Percentiles rank a stretch among this genome's conserved stretches.
Conservation (phyloP, 331 rosid genomes). For the Telfairia occidentalis region DNA sequence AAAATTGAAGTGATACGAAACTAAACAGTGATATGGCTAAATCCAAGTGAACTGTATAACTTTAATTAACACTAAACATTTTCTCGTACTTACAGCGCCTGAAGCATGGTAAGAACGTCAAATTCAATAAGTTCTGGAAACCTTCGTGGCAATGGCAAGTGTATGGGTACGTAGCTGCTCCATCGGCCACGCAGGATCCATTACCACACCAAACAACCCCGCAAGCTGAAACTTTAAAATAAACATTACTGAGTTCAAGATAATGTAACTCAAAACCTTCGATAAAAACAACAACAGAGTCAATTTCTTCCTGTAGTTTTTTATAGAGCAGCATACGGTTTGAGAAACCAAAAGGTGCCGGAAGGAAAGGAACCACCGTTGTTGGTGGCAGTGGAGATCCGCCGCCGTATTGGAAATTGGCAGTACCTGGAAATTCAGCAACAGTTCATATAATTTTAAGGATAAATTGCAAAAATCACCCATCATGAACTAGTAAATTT, state of each 20-base stretch:
- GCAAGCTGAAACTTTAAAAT: constrained; percentile 34
- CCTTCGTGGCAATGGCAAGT: constrained; percentile 49
- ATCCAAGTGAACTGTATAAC: no score
- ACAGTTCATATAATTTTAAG: background rate
- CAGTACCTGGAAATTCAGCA: constrained; percentile 39
- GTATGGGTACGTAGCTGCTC: constrained; percentile 13
- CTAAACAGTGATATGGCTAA: background rate
- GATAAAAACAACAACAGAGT: background rate
- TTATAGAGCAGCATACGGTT: constrained; percentile 22
- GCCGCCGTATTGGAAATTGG: constrained; percentile 26
- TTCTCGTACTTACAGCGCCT: constrained; percentile 27
- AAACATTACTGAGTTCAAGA: background rate
- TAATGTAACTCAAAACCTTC: background rate
- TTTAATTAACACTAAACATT: background rate
- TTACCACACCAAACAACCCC: constrained; percentile 35
- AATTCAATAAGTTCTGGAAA: constrained; percentile 28
- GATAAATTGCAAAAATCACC: no score
- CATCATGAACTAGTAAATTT: no score
- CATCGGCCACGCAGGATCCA: constrained; percentile 36
- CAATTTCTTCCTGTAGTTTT: background rate
- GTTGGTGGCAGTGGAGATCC: constrained; percentile 10
- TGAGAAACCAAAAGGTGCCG: background rate
- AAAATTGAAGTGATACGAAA: background rate
- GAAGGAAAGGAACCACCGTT: background rate
- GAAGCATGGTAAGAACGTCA: constrained; percentile 34